phyloP scores from a whole-genome alignment of 768 basidiomycete genomes.

The Coprinopsis strossmayeri region DNA sequence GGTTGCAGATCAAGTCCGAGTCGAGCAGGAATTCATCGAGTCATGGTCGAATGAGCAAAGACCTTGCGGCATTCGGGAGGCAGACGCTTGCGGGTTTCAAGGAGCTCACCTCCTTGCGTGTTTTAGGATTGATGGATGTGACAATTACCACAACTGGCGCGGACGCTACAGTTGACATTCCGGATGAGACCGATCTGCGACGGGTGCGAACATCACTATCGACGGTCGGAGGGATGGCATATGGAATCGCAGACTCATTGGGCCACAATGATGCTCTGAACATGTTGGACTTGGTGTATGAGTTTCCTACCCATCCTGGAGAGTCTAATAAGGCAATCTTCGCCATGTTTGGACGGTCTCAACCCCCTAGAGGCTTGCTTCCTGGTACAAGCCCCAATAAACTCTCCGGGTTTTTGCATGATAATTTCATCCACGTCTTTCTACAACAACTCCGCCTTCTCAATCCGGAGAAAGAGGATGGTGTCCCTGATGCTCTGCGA shows the following conservation, averaged over 20 bases:
- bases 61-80: slow-evolving; percentile 16
- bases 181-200: slow-evolving; percentile 81
- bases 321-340: slow-evolving; percentile 81
- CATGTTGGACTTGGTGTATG: slow-evolving; percentile 90
- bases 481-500: slow-evolving; percentile 70
- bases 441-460: slow-evolving; percentile 46
- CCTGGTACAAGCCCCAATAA: slow-evolving; percentile 53
- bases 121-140: slow-evolving; percentile 98
- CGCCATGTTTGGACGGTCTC: slow-evolving; percentile 88
- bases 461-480: slow-evolving; percentile 35
- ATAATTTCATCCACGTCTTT: slow-evolving; percentile 68
- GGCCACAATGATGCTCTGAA: slow-evolving; percentile 73
- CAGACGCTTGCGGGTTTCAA: slow-evolving; percentile 76
- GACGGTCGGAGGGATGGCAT: slow-evolving; percentile 86
- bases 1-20: slow-evolving; percentile 89
- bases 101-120: slow-evolving; percentile 74
- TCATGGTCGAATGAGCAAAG: slow-evolving; percentile 23
- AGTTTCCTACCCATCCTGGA: slow-evolving; percentile 51
- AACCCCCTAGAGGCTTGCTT: slow-evolving; percentile 33
- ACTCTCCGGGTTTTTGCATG: slow-evolving; percentile 78
- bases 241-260: slow-evolving; percentile 92
- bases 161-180: slow-evolving; percentile 49
- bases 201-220: slow-evolving; percentile 89
- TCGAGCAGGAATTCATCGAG: slow-evolving; percentile 22
- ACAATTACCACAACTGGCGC: slow-evolving; percentile 63